A percentile compares a stretch with the other conserved stretches of the same genome.
Evolutionary conservation across 306 rosid species (phyloP).

Genomic region (Sophora flavescens): DNA sequence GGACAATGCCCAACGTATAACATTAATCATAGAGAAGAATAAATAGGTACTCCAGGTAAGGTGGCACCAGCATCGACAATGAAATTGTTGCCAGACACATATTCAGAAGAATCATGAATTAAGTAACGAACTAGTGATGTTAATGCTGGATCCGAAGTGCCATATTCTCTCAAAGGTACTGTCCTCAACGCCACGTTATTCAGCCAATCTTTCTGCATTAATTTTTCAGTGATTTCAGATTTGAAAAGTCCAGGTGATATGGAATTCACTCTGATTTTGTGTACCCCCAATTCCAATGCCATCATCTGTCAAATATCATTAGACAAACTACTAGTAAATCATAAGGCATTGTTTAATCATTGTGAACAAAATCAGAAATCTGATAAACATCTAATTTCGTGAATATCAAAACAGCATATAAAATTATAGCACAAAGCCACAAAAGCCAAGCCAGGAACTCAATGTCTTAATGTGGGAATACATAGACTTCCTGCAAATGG

Average conservation of each 20-base stretch:
- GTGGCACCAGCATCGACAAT: constrained; percentile 74
- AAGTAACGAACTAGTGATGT: constrained; percentile 76
- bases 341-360: background rate
- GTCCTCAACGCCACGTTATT: constrained; percentile 61
- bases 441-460: background rate
- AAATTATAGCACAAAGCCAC: background rate
- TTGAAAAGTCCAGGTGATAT: constrained; percentile 82
- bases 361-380: constrained; percentile 1
- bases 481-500: background rate
- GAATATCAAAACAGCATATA: background rate
- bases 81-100: constrained; percentile 73
- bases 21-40: constrained; percentile 65
- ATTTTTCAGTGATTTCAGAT: constrained; percentile 76
- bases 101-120: constrained; percentile 78
- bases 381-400: background rate
- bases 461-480: background rate
- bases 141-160: constrained; percentile 78
- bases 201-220: constrained; percentile 77
- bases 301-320: constrained; percentile 58
- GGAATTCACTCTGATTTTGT: constrained; percentile 83
- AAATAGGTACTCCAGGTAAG: constrained; percentile 78
- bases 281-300: constrained; percentile 80
- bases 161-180: constrained; percentile 61
- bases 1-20: background rate
- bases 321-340: background rate